Base-by-base conservation (phyloP, 306 rosid species). In the Betula pendula region DNA sequence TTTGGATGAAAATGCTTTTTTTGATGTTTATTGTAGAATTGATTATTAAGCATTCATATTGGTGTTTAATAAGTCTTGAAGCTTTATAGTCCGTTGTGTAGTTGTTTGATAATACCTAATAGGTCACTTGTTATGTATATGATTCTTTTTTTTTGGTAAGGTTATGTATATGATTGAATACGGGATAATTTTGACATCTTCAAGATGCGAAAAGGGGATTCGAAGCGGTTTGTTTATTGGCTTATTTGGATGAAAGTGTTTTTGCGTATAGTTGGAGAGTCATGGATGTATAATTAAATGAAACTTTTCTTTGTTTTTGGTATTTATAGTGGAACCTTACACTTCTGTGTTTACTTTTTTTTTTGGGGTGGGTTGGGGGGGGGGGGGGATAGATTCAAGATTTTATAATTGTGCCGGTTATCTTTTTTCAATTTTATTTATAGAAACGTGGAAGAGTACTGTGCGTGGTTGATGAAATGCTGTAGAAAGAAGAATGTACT, bases 331-430 rank as follows among this genome's bases (percentile, higher is more conserved):
- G 70, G 25, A 19, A 38, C 70, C 15, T 19, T 19, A 16, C 22
- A 16, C 45, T 33, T n/a, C 25, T 25, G 3, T 29, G 38, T 27
- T 12, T 22, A 56, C 17, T 20, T 20, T 53, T 1, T 50, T 50
- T 19, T 19, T 9, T 45, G n/a, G n/a, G n/a, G n/a, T n/a, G n/a
- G n/a, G n/a, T n/a, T n/a, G n/a, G n/a, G n/a, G n/a, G n/a, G n/a
- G n/a, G 6, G 40, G 40, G 42, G 25, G 25, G 16, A 68, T 49
- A 22, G 17, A 16, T 50, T 66, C 60, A 53, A 20, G 3, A 20
- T 75, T 35, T 66, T 17, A 50, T 45, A 75, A 15, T 77, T 53
- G 68, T 77, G 25, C 19, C 52, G 59, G 9, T 43, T 22, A n/a
- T 19, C 24, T 15, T 15, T 33, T 67, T 29, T 15, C 8, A 27